Conservation (phyloP, 2,329 filamentous ascomycete species). For the Sporothrix brunneoviolacea region DNA sequence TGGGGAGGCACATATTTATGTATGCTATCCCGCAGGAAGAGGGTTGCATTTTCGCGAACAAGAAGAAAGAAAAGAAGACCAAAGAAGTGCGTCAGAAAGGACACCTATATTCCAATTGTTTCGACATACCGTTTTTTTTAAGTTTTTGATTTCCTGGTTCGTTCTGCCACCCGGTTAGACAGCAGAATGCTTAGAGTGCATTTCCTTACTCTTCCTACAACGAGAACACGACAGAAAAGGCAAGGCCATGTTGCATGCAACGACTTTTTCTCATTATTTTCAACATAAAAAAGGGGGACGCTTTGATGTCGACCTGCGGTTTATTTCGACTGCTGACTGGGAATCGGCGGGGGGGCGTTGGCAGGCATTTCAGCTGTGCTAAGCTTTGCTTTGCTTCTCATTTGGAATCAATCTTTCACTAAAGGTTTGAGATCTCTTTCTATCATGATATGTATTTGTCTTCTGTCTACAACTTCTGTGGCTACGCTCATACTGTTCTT, state of each 20-base stretch:
- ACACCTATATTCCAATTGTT: neutral
- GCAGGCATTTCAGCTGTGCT: neutral
- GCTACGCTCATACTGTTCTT: too few species aligned
- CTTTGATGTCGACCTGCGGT: too few species aligned
- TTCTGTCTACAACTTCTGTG: neutral
- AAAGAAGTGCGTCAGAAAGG: neutral
- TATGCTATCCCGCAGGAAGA: neutral
- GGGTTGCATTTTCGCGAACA: too few species aligned
- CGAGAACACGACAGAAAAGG: constrained; percentile 12
- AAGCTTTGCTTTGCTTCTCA: neutral
- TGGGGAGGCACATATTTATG: neutral
- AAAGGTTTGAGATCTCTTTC: neutral
- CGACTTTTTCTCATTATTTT: neutral
- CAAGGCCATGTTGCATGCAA: constrained; percentile 5
- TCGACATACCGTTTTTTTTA: neutral
- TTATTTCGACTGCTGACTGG: too few species aligned
- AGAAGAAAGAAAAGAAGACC: neutral
- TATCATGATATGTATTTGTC: neutral
- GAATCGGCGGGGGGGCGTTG: neutral
- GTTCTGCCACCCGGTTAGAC: constrained; percentile 12
- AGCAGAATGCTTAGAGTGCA: constrained; percentile 16
- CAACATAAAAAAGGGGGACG: neutral
- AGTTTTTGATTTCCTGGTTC: neutral
- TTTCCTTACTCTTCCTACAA: constrained; percentile 9
- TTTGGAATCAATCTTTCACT: neutral